phyloP scores from a whole-genome alignment of 78 protist species.

The Dictyostelium firmibasis region DNA sequence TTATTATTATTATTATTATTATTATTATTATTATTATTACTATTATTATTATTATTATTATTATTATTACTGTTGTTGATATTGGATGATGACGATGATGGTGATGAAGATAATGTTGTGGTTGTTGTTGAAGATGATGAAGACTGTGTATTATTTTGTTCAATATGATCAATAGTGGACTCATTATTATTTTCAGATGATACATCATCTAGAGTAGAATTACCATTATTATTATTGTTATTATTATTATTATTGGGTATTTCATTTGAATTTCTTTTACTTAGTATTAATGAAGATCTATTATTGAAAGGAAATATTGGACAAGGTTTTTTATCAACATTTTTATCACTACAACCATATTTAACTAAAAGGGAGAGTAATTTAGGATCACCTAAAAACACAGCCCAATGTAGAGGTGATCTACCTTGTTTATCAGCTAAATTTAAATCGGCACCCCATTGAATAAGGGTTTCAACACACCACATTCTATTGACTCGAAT shows the following conservation, averaged over 20 bases:
- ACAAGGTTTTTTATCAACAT: not conserved
- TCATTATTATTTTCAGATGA: not conserved
- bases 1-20: too few species aligned
- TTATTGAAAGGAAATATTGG: not conserved
- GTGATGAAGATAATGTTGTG: not conserved
- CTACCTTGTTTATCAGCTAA: conserved; percentile 30
- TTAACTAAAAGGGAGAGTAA: conserved; percentile 17
- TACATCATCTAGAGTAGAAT: not conserved
- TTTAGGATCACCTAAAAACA: conserved; percentile 47
- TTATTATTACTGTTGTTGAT: not conserved
- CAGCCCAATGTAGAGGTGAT: conserved; percentile 68
- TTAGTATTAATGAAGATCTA: not conserved
- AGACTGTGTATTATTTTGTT: not conserved
- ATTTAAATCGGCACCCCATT: conserved; percentile 62
- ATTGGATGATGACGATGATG: not conserved
- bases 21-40: too few species aligned
- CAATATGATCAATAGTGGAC: not conserved
- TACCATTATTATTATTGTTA: not conserved
- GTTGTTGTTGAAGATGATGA: not conserved
- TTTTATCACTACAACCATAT: conserved; percentile 41
- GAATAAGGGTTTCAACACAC: conserved; percentile 52
- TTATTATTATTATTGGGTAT: not conserved
- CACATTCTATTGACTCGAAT: conserved; percentile 46
- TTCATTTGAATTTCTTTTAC: conserved; percentile 10
- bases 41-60: too few species aligned